Percentiles rank a stretch among this genome's conserved stretches.
Conservation (phyloP, 2,329 filamentous ascomycete species). For the Diaporthe ampelina region DNA sequence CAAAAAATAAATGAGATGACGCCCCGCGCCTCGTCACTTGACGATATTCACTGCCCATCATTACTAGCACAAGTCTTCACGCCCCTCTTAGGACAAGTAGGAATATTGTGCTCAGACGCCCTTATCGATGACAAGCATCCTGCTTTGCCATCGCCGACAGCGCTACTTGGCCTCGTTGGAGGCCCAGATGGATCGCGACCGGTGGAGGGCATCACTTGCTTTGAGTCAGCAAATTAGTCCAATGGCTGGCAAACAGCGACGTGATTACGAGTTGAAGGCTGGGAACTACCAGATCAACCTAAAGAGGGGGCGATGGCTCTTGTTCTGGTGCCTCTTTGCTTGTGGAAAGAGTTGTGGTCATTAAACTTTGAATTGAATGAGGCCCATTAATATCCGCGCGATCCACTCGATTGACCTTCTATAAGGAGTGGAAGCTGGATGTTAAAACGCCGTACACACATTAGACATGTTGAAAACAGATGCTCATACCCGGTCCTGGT, state of each 20-base stretch:
- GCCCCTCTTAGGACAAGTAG: neutral
- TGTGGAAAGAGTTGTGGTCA: neutral
- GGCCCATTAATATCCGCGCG: neutral
- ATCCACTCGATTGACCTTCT: neutral
- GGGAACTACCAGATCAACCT: neutral
- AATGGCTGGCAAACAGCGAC: neutral
- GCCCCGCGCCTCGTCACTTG: neutral
- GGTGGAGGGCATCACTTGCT: neutral
- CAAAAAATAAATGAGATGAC: neutral
- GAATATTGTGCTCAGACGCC: neutral
- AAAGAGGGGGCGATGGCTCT: neutral
- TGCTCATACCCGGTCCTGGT: neutral
- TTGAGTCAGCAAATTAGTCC: neutral
- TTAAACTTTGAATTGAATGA: conserved; percentile 13
- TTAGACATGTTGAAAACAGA: neutral
- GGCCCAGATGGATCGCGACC: neutral
- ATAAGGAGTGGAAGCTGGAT: neutral
- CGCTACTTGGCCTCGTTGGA: neutral
- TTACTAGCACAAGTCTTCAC: no score
- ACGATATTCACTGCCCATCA: neutral
- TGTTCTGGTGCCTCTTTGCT: neutral
- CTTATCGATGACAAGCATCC: neutral
- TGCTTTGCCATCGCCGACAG: neutral
- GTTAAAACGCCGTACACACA: conserved; percentile 13
- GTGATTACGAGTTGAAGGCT: neutral